phyloP scores from a whole-genome alignment of 2,329 filamentous ascomycete species.

The Aspergillus sp. region DNA sequence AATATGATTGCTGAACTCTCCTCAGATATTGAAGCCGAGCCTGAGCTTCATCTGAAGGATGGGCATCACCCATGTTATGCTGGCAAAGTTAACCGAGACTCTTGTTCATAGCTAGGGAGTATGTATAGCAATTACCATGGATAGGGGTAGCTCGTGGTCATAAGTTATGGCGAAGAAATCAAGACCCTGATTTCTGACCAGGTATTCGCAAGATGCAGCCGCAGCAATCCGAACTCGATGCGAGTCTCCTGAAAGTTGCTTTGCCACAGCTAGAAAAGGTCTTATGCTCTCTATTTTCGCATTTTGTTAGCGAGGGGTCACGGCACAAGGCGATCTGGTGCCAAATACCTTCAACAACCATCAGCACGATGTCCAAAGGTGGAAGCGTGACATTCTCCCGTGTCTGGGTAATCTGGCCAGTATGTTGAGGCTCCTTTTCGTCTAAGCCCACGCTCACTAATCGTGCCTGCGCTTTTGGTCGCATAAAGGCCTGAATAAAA shows the following conservation, averaged over 20 bases:
- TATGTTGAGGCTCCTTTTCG: neutral
- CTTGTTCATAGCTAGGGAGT: neutral
- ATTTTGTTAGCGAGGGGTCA: too few species aligned
- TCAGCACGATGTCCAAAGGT: conserved; percentile 6
- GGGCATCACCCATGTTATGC: too few species aligned
- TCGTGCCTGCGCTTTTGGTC: neutral
- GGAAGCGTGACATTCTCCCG: neutral
- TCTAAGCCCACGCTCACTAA: neutral
- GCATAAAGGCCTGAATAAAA: conserved; percentile 2
- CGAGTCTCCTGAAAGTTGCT: neutral
- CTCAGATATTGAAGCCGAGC: too few species aligned
- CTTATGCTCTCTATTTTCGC: neutral
- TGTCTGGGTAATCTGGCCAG: neutral
- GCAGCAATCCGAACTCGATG: neutral
- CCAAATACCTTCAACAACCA: conserved; percentile 3
- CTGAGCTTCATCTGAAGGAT: too few species aligned
- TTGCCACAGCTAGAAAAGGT: neutral
- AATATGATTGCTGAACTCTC: neutral
- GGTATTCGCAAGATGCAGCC: neutral
- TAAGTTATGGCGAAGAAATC: neutral
- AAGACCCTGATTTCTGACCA: neutral
- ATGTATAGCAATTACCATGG: neutral
- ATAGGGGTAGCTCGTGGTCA: neutral
- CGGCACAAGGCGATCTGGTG: neutral
- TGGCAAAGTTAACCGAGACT: too few species aligned